Evolutionary conservation across 345 rosid species (phyloP), one percentile per base, ranked within the genome.

Genomic region (Bretschneidera sinensis): DNA sequence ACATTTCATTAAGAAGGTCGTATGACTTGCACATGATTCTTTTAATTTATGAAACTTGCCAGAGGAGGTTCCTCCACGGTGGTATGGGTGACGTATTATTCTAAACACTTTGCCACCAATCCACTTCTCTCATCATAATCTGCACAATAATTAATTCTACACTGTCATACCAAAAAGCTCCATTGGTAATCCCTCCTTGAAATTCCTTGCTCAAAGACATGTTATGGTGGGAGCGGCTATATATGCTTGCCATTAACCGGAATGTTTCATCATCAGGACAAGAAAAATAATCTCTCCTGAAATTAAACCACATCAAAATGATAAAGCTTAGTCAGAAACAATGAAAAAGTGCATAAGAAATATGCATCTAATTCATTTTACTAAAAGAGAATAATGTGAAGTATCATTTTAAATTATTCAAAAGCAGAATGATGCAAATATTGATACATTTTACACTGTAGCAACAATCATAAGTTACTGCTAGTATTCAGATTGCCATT

Each of bases 191-290:
- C 59, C 99, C 99, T 63, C 81, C 95, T 57, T 67, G 74, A 72
- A 90, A 94, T 80, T 94, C 99, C 62, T 70, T 81, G 81, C 97
- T 90, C 73, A 81, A 64, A 61, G 95, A 94, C 99, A 94, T 94
- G 70, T 94, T 94, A 77, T 65, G 71, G 76, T 90, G 99, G 64
- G 82, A 90, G 54, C 50, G 82, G 77, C 99, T 94, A 59, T 90
- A 94, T 54, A 78, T 48, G 31, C 80, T 80, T 54, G 97, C 96
- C 85, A 94, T 64, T 76, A 77, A 85, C 53, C 77, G 88, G 76
- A 85, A 94, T 53, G 95, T 71, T 71, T 81, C 78, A 76, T 90
- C 99, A 78, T 94, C 97, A 52, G 99, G 95, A 74, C 97, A 90
- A 34, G 73, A 82, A 63, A 77, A 90, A 76, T 94, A 90, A 71